Evolutionary conservation across 1,284 basidiomycete genomes (phyloP), one percentile per base, ranked within the genome.

Genomic region (Melampsora medusae): DNA sequence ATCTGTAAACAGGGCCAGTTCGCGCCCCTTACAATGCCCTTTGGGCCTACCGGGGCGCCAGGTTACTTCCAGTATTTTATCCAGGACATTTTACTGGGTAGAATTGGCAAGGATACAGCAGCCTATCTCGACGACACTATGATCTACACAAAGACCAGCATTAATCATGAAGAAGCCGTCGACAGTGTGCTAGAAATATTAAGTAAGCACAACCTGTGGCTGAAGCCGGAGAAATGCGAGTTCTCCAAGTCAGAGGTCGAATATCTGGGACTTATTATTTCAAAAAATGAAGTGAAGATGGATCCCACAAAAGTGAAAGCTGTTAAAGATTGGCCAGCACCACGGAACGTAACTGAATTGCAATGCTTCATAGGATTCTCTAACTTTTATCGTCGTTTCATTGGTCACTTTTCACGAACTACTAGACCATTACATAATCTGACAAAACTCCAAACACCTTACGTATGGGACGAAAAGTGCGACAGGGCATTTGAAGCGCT

Each of bases 321-420:
- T 0, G 82, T 87, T 59, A 38, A 65, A 0, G 73, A 81, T 6
- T 87, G 86, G 86, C 84, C 83, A 0, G 33, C 35, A 0, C 86
- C 86, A 1, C 78, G 64, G 0, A 79, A 72, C 2, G 35, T 35
- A 9, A 35, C 35, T 9, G 35, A 35, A 35, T 35, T 35, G 35
- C 35, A 35, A 35, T 9, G 77, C 2, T 85, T 84, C 81, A 79
- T 85, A 19, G 84, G 84, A 33, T 83, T 85, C 49, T 81, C 80
- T 28, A 85, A 85, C 77, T 86, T 85, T 79, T 86, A 83, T 76
- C 78, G 83, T 1, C 77, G 82, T 25, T 87, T 86, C 78, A 84
- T 87, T 59, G 31, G 80, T 19, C 69, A 80, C 38, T 86, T 82
- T 76, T 82, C 84, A 19, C 31, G 22, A 14, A 62, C 25, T 7